Conservation (phyloP, 2,329 filamentous ascomycete species). For the Colletotrichum sansevieriae region DNA sequence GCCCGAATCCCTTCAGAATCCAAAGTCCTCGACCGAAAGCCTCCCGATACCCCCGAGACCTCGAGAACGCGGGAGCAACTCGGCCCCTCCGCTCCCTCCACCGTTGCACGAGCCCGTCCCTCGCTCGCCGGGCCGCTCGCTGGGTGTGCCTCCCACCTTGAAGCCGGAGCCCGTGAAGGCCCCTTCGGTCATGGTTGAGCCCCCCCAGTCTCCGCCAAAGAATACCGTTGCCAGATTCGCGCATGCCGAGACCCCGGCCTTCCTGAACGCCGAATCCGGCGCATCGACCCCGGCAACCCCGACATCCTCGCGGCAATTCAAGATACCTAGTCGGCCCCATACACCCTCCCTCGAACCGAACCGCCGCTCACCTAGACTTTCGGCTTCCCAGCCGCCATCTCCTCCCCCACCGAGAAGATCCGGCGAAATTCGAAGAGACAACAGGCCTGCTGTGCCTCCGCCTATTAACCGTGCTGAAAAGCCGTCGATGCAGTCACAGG, state of each 20-base stretch:
- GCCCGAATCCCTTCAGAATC: conserved; percentile 57
- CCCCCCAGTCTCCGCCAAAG: conserved; percentile 77
- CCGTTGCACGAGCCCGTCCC: conserved; percentile 42
- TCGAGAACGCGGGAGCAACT: conserved; percentile 41
- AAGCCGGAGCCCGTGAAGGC: conserved; percentile 59
- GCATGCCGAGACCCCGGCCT: conserved; percentile 57
- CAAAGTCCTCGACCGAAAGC: conserved; percentile 55
- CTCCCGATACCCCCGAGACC: conserved; percentile 48
- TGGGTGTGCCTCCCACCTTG: conserved; percentile 57
- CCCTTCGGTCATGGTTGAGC: conserved; percentile 77
- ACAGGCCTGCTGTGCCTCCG: conserved; percentile 69
- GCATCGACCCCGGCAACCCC: conserved; percentile 57
- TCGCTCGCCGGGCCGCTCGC: conserved; percentile 54
- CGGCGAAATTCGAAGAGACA: conserved; percentile 67
- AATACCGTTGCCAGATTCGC: conserved; percentile 51
- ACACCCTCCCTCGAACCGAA: conserved; percentile 63
- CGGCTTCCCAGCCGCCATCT: conserved; percentile 68
- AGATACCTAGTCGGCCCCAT: conserved; percentile 67
- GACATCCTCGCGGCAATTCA: conserved; percentile 61
- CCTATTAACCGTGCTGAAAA: conserved; percentile 87
- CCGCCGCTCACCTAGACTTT: conserved; percentile 61
- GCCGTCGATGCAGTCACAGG: conserved; percentile 51
- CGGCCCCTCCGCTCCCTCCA: conserved; percentile 43
- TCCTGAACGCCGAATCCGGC: conserved; percentile 62
- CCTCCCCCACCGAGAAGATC: conserved; percentile 74